A percentile compares a stretch with the other conserved stretches of the same genome.
These are phyloP conservation scores for Yarrowia deformans DNA, from an alignment of 805 yeast genomes.

Conservation along the genomic window DNA sequence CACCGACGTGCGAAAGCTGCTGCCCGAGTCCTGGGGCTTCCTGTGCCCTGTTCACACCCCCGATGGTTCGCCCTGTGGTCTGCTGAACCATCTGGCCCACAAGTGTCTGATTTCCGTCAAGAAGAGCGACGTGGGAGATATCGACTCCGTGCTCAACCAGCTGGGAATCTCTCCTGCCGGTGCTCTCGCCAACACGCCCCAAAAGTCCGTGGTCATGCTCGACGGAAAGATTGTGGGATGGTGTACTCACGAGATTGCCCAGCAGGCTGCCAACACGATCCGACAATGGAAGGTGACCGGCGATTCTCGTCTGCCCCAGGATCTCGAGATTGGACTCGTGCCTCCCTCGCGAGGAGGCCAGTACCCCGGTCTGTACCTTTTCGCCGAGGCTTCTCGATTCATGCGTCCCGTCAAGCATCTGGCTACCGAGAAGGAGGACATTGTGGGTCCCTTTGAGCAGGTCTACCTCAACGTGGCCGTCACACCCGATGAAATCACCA, in stretches of 20 bases:
- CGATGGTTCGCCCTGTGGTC: slow-evolving; percentile 99
- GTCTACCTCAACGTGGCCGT: slow-evolving; percentile 97
- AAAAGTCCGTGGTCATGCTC: slow-evolving; percentile 85
- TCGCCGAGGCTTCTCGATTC: slow-evolving; percentile 94
- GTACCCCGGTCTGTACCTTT: slow-evolving; percentile 92
- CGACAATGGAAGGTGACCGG: slow-evolving; percentile 94
- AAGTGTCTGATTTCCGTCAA: slow-evolving; percentile 86
- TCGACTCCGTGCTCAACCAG: slow-evolving; percentile 69
- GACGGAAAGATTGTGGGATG: slow-evolving; percentile 95
- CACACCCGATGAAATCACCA: slow-evolving; percentile 85
- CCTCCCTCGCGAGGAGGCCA: slow-evolving; percentile 97
- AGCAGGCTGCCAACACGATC: slow-evolving; percentile 83
- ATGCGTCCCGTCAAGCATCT: slow-evolving; percentile 92
- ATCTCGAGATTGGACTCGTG: slow-evolving; percentile 91
- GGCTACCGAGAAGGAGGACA: slow-evolving; percentile 81
- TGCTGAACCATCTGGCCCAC: slow-evolving; percentile 94
- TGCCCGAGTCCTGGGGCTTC: slow-evolving; percentile 99
- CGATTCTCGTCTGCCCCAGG: slow-evolving; percentile 74
- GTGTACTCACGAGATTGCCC: slow-evolving; percentile 90
- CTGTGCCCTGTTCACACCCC: slow-evolving; percentile 99
- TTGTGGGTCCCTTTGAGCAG: slow-evolving; percentile 97
- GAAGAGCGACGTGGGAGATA: slow-evolving; percentile 73
- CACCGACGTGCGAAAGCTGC: slow-evolving; percentile 92
- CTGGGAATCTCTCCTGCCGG: slow-evolving; percentile 86
- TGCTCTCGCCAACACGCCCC: slow-evolving; percentile 85